Percentiles rank a stretch among this genome's conserved stretches.
Conservation (phyloP, 1,284 basidiomycete species). For the Ceratobasidium sp. region DNA sequence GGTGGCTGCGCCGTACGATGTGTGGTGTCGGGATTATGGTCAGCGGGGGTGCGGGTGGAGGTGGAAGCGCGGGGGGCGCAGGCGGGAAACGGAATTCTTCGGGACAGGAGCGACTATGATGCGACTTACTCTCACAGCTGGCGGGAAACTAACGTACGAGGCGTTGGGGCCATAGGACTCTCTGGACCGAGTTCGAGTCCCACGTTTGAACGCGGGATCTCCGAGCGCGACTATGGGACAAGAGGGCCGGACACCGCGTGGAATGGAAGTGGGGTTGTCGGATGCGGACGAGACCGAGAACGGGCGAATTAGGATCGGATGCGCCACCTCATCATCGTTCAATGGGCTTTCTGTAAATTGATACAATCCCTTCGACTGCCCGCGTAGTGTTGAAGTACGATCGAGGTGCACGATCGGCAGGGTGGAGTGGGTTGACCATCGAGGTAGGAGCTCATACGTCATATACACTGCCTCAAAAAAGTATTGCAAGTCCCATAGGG, state of each 20-base stretch:
- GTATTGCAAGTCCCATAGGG: too few species aligned
- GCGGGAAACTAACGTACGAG: neutral
- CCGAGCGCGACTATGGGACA: neutral
- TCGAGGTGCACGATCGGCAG: too few species aligned
- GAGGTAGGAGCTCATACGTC: too few species aligned
- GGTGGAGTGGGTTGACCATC: too few species aligned
- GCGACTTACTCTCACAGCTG: neutral
- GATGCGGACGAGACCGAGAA: slow-evolving; percentile 15
- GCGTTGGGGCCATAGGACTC: slow-evolving; percentile 41
- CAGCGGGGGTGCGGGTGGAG: slow-evolving; percentile 27
- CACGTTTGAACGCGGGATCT: slow-evolving; percentile 28
- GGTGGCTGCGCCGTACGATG: slow-evolving; percentile 34
- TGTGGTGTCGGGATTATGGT: slow-evolving; percentile 40
- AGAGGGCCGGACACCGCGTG: neutral
- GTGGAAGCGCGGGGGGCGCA: slow-evolving; percentile 4
- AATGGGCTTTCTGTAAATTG: too few species aligned
- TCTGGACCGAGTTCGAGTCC: slow-evolving; percentile 28
- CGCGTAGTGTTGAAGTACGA: too few species aligned
- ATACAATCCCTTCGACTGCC: too few species aligned
- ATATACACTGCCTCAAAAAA: too few species aligned
- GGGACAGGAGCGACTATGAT: neutral
- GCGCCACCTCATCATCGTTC: too few species aligned
- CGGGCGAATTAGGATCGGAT: too few species aligned
- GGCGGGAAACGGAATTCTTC: neutral
- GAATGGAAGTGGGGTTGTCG: neutral